Percentiles rank a stretch among this genome's conserved stretches.
These are phyloP conservation scores for Clausena lansium DNA, from an alignment of 345 rosid genomes.

Conservation along the genomic window DNA sequence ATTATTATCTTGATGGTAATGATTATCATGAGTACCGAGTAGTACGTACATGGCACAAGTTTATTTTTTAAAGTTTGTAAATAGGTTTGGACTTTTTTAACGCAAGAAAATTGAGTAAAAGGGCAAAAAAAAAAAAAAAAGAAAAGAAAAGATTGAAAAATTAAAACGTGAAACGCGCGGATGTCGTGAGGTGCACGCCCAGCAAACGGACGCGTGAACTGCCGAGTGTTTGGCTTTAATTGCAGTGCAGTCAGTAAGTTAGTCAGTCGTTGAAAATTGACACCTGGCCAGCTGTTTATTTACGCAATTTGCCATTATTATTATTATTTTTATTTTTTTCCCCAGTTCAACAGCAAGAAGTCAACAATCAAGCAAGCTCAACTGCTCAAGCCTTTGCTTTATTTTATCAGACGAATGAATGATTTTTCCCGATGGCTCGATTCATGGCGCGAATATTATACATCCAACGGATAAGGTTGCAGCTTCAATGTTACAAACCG, in stretches of 20 bases:
- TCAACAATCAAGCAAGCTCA: not conserved
- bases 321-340: not conserved
- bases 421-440: not conserved
- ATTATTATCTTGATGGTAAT: not conserved
- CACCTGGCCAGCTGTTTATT: conserved; percentile 27
- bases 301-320: conserved; percentile 23
- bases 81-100: not conserved
- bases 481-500: not conserved
- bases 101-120: not conserved
- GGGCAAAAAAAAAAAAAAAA: no score
- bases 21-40: no score
- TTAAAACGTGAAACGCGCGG: conserved; percentile 26
- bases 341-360: not conserved
- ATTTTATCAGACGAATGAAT: not conserved
- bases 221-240: conserved; percentile 1
- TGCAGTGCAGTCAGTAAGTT: conserved; percentile 25
- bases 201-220: conserved; percentile 17
- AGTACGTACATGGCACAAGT: no score
- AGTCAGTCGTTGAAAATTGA: conserved; percentile 30
- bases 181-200: conserved; percentile 12
- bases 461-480: not conserved
- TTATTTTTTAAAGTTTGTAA: not conserved
- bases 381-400: not conserved
- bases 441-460: no score
- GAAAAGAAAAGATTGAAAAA: not conserved